Conservation (phyloP, 805 yeast genomes). For the Torulaspora franciscae region DNA sequence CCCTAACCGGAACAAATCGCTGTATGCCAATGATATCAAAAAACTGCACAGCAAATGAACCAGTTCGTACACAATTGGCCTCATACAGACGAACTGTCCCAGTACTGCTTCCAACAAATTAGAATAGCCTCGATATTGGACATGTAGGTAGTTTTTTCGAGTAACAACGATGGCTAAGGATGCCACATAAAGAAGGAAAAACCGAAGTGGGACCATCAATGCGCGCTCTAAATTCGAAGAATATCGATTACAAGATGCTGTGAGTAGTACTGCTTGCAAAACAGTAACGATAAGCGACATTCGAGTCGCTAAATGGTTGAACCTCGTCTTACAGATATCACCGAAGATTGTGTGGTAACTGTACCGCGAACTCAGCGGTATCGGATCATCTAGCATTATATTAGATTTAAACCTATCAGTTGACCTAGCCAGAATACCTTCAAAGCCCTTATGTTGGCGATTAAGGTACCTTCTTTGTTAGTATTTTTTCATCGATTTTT, state of each 20-base stretch:
- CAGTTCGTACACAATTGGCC: constrained; percentile 27
- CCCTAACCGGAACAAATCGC: constrained; percentile 20
- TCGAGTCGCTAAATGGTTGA: constrained; percentile 38
- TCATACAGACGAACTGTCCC: constrained; percentile 34
- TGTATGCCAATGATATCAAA: constrained; percentile 24
- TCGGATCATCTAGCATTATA: constrained; percentile 16
- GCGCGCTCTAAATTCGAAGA: constrained; percentile 24
- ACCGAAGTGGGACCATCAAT: constrained; percentile 28
- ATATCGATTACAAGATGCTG: constrained; percentile 20
- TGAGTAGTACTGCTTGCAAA: constrained; percentile 25
- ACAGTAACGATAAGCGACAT: constrained; percentile 33
- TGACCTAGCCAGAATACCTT: neutral
- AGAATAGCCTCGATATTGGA: constrained; percentile 32
- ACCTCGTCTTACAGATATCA: constrained; percentile 40
- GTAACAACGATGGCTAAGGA: constrained; percentile 36
- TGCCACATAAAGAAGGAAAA: constrained; percentile 28
- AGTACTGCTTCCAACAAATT: constrained; percentile 21
- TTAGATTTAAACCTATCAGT: neutral
- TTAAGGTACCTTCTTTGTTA: constrained; percentile 4
- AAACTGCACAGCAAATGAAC: constrained; percentile 21
- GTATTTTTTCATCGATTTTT: constrained; percentile 5
- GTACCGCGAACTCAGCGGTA: constrained; percentile 25
- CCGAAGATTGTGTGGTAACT: constrained; percentile 39
- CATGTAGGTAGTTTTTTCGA: constrained; percentile 41
- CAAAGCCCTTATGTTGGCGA: neutral